A percentile compares a stretch with the other conserved stretches of the same genome.
These are phyloP conservation scores for Euphrasia arctica DNA, from an alignment of 305 asterid genomes.

Conservation along the genomic window DNA sequence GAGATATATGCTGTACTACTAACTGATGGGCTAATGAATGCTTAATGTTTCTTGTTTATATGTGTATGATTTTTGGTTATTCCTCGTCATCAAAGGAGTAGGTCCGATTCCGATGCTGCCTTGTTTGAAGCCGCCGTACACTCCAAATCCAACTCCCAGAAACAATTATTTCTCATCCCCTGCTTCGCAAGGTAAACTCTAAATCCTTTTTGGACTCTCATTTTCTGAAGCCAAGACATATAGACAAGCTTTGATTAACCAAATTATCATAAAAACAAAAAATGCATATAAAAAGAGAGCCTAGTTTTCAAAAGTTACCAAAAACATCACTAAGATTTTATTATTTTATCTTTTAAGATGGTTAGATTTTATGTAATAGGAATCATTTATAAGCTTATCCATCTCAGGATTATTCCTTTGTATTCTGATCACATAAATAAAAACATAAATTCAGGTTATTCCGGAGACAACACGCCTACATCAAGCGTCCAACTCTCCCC, in stretches of 20 bases:
- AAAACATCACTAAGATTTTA: no score
- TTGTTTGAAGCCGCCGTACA: conserved; percentile 41
- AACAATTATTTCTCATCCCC: conserved; percentile 44
- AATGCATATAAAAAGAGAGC: no score
- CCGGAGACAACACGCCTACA: conserved; percentile 45
- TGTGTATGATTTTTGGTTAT: conserved; percentile 28
- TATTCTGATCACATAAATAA: neutral
- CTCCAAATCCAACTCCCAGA: conserved; percentile 21
- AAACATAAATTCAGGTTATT: conserved; percentile 23
- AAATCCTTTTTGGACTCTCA: no score
- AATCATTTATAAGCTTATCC: no score
- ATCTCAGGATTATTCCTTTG: conserved; percentile 8
- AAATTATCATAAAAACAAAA: no score
- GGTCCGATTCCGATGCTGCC: conserved; percentile 41
- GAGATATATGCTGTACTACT: no score
- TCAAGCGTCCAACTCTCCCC: conserved; percentile 72
- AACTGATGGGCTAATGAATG: no score
- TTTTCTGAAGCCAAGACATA: no score
- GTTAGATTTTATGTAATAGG: no score
- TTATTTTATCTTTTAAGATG: no score
- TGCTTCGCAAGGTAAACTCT: conserved; percentile 48
- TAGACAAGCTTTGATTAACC: no score
- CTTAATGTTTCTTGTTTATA: conserved; percentile 1
- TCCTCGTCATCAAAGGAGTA: conserved; percentile 23
- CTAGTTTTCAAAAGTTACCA: no score